phyloP scores from a whole-genome alignment of 2,329 filamentous ascomycete species.

The Furcasterigmium sp. region DNA sequence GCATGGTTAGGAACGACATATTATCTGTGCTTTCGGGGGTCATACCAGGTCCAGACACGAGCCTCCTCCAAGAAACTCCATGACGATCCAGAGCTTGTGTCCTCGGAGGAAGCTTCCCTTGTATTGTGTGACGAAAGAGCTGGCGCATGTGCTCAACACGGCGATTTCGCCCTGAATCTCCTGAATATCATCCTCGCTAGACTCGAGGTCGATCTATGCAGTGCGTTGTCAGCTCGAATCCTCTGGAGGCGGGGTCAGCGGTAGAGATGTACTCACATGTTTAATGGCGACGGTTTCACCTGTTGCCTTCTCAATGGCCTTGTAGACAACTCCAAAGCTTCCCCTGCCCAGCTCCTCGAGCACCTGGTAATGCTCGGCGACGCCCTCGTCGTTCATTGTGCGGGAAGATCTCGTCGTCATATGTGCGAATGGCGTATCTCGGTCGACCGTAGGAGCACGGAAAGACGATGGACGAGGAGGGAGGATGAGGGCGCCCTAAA shows the following conservation, averaged over 20 bases:
- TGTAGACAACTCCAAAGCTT: conserved; percentile 95
- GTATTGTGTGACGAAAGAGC: conserved; percentile 92
- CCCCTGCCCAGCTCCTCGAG: conserved; percentile 94
- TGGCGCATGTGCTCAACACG: conserved; percentile 90
- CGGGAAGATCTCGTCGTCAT: conserved; percentile 10
- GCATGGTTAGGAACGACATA: conserved; percentile 21
- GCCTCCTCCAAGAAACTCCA: conserved; percentile 94
- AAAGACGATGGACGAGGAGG: conserved; percentile 6
- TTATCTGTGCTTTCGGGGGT: conserved; percentile 6
- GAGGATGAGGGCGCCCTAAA: too few species aligned
- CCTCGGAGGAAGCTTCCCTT: conserved; percentile 94
- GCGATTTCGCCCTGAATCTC: conserved; percentile 98
- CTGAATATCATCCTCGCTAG: conserved; percentile 95
- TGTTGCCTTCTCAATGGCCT: conserved; percentile 85
- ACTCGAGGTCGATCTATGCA: conserved; percentile 89
- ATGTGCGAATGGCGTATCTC: neutral
- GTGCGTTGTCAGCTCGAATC: neutral
- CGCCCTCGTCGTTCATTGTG: conserved; percentile 54
- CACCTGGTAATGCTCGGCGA: conserved; percentile 87
- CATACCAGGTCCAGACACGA: conserved; percentile 88
- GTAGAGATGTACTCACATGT: conserved; percentile 60
- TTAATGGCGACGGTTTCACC: conserved; percentile 96
- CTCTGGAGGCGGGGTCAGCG: neutral
- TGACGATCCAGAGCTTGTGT: conserved; percentile 98
- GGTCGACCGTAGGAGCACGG: conserved; percentile 4